Percentiles rank a stretch among this genome's conserved stretches.
Conservation (phyloP, 192 early-diverging fungal species). For the Rhizophagus prolifer region DNA sequence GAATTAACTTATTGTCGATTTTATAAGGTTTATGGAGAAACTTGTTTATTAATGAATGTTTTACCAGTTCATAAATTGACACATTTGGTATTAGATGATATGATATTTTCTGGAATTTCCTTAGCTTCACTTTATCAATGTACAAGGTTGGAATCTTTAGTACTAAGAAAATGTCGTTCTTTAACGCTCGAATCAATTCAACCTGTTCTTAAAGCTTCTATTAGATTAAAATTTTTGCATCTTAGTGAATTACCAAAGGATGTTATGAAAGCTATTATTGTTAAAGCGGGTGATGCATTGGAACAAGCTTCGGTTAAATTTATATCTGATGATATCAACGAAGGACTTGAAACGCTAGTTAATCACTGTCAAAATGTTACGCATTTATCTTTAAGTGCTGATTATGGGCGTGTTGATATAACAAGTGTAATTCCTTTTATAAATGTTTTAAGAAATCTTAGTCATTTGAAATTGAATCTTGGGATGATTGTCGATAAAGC, state of each 20-base stretch:
- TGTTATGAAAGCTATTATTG: background rate
- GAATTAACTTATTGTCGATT: constrained; percentile 6
- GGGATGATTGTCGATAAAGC: background rate
- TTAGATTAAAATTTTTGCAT: background rate
- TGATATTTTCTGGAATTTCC: background rate
- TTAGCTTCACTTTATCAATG: background rate
- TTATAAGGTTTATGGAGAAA: constrained; percentile 1
- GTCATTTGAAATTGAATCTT: background rate
- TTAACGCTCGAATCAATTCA: background rate
- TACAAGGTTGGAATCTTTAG: background rate
- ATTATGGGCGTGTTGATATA: background rate
- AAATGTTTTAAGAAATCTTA: background rate
- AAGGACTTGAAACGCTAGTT: background rate
- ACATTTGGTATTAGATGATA: background rate
- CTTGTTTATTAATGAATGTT: background rate
- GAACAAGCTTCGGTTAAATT: background rate
- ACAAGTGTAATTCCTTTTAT: background rate
- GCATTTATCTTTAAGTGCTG: background rate
- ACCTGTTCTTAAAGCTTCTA: background rate
- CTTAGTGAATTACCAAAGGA: background rate
- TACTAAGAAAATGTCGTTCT: background rate
- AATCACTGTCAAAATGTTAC: background rate
- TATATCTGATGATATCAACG: background rate
- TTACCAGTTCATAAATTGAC: background rate
- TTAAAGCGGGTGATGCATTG: background rate